phyloP scores from a whole-genome alignment of 352 stramenopile genomes.

The Phytophthora citrophthora region DNA sequence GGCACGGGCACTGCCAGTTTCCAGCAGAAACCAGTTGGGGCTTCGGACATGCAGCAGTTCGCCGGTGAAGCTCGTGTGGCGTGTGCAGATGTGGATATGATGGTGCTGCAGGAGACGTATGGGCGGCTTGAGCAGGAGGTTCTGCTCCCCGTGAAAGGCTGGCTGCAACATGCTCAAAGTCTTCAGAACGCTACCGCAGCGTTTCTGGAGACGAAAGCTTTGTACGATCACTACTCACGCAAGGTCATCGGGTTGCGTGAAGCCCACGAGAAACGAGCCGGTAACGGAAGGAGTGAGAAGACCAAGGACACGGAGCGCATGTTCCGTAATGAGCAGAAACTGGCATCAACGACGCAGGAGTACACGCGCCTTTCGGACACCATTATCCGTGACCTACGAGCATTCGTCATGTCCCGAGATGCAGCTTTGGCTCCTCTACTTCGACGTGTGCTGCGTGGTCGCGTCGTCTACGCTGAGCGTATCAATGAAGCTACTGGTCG shows the following conservation, averaged over 20 bases:
- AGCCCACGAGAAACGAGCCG: slow-evolving; percentile 62
- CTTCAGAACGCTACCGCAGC: slow-evolving; percentile 56
- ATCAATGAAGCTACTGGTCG: slow-evolving; percentile 58
- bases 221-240: slow-evolving; percentile 84
- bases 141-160: slow-evolving; percentile 58
- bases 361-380: slow-evolving; percentile 74
- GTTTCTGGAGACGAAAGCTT: slow-evolving; percentile 70
- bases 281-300: slow-evolving; percentile 64
- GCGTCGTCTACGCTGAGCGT: slow-evolving; percentile 60
- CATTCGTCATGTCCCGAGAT: slow-evolving; percentile 69
- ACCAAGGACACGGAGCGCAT: slow-evolving; percentile 80
- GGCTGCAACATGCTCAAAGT: slow-evolving; percentile 49
- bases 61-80: slow-evolving; percentile 62
- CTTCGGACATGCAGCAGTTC: slow-evolving; percentile 70
- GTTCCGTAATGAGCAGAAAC: slow-evolving; percentile 85
- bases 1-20: slow-evolving; percentile 26
- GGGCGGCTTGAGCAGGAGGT: slow-evolving; percentile 70
- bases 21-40: slow-evolving; percentile 38
- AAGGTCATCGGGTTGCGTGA: slow-evolving; percentile 76
- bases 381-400: slow-evolving; percentile 61
- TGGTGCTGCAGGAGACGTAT: slow-evolving; percentile 55
- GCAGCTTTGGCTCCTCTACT: slow-evolving; percentile 67
- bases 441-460: slow-evolving; percentile 71
- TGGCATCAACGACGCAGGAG: slow-evolving; percentile 61
- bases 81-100: slow-evolving; percentile 66